A percentile compares a stretch with the other conserved stretches of the same genome.
These are phyloP conservation scores for Auxenochlorella protothecoides DNA, from an alignment of 139 green algal genomes.

Conservation along the genomic window DNA sequence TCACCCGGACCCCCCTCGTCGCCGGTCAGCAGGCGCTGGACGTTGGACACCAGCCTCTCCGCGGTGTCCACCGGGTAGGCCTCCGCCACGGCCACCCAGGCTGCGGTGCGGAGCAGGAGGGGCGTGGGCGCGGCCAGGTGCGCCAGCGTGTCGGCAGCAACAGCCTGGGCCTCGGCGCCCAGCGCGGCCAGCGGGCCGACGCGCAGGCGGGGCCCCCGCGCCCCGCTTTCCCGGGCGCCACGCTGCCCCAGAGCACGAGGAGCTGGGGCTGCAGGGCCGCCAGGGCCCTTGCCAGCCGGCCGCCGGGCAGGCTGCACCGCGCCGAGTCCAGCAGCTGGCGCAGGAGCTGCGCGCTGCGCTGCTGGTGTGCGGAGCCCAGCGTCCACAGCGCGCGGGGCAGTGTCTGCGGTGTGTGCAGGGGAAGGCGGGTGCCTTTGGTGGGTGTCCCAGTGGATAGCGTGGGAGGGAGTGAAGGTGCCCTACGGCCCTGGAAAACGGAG, in stretches of 20 bases:
- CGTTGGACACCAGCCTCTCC: slow-evolving; percentile 1
- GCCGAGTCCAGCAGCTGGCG: slow-evolving; percentile 21
- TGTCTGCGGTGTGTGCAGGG: neutral
- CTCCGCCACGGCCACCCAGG: slow-evolving; percentile 5
- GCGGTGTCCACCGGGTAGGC: slow-evolving; percentile 4
- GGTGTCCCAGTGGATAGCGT: too few species aligned
- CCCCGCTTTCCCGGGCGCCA: neutral
- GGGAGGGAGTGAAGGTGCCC: too few species aligned
- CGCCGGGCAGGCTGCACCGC: neutral
- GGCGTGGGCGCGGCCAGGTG: slow-evolving; percentile 10
- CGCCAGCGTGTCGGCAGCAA: slow-evolving; percentile 9
- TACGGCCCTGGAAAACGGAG: too few species aligned
- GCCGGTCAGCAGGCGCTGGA: neutral
- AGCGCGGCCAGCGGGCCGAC: slow-evolving; percentile 6
- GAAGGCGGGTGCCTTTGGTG: too few species aligned
- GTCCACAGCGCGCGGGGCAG: slow-evolving; percentile 28
- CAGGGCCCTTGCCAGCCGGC: slow-evolving; percentile 4
- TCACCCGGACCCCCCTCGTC: neutral
- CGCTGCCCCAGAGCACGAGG: slow-evolving; percentile 15
- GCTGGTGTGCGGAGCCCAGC: slow-evolving; percentile 8
- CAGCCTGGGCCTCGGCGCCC: neutral
- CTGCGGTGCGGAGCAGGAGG: slow-evolving; percentile 7
- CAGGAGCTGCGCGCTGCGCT: slow-evolving; percentile 6
- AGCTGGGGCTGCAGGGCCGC: slow-evolving; percentile 21
- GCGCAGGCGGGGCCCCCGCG: neutral